These are phyloP conservation scores for Coix lacrymajobi DNA, from an alignment of 176 grass and related monocot genomes.

Conservation along the genomic window DNA sequence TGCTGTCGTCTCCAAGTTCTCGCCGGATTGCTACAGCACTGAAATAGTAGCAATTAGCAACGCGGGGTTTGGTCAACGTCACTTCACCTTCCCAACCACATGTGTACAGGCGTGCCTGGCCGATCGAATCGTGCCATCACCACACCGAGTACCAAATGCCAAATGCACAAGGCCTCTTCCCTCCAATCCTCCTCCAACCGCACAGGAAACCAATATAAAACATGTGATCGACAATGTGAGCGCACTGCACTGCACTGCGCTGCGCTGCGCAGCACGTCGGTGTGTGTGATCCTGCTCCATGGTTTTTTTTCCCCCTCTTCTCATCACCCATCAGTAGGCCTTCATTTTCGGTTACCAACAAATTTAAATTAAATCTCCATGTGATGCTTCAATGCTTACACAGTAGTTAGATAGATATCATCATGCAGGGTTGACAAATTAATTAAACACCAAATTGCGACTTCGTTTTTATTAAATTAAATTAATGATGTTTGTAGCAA, in stretches of 20 bases:
- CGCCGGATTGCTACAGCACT: background rate
- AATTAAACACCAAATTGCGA: background rate
- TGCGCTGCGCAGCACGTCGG: background rate
- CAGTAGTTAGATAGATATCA: background rate
- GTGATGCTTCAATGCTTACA: background rate
- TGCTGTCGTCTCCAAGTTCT: background rate
- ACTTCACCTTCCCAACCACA: constrained; percentile 40
- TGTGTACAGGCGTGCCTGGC: background rate
- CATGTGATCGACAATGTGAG: constrained; percentile 6
- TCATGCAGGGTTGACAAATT: constrained; percentile 17
- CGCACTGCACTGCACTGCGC: background rate
- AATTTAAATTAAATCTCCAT: background rate
- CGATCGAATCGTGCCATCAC: too few relatives aligned
- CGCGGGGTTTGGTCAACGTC: constrained; percentile 30
- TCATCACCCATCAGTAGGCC: background rate
- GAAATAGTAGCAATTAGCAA: background rate
- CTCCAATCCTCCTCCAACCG: background rate
- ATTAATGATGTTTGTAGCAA: background rate
- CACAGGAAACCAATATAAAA: constrained; percentile 6
- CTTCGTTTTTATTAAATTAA: too few relatives aligned
- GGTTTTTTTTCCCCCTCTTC: too few relatives aligned
- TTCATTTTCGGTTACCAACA: constrained; percentile 25
- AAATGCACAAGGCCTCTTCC: background rate
- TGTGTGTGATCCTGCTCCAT: background rate
- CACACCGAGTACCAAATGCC: background rate